Percentiles rank a stretch among this genome's conserved stretches.
These are phyloP conservation scores for Aspergillus brasiliensis DNA, from an alignment of 2,329 filamentous ascomycete genomes.

Conservation along the genomic window DNA sequence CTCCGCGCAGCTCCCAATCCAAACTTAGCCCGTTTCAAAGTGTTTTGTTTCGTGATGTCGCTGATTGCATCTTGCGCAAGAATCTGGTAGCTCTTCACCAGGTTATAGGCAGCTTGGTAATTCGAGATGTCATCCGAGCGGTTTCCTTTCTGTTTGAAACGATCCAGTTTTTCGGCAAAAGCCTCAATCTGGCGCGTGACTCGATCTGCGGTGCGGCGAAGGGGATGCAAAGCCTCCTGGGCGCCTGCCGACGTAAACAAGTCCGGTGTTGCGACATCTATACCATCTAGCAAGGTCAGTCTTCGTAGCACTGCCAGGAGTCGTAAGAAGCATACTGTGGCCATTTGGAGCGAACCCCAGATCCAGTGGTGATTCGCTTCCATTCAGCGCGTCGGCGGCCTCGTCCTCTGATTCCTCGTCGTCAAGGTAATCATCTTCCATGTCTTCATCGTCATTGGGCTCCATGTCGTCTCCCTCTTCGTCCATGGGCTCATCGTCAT, in stretches of 20 bases:
- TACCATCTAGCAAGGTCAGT: constrained; percentile 20
- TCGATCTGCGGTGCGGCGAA: constrained; percentile 66
- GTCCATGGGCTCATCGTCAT: constrained; percentile 32
- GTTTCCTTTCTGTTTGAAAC: constrained; percentile 62
- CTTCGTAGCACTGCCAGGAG: not conserved
- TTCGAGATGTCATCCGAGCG: constrained; percentile 54
- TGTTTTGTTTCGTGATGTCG: constrained; percentile 45
- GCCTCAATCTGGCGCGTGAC: constrained; percentile 81
- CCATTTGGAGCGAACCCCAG: constrained; percentile 20
- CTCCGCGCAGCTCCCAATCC: constrained; percentile 31
- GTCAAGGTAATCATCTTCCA: constrained; percentile 31
- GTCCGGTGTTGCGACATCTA: constrained; percentile 29
- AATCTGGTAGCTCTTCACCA: constrained; percentile 66
- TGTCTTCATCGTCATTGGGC: constrained; percentile 31
- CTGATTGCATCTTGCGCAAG: constrained; percentile 56
- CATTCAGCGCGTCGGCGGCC: constrained; percentile 31
- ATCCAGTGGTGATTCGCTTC: constrained; percentile 26
- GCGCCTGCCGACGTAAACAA: constrained; percentile 51
- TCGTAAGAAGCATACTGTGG: constrained; percentile 15
- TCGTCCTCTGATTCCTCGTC: constrained; percentile 30
- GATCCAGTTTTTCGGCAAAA: constrained; percentile 81
- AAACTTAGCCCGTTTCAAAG: constrained; percentile 40
- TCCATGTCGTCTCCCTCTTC: constrained; percentile 2
- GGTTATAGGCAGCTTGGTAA: constrained; percentile 66
- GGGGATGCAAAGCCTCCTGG: constrained; percentile 58